These are phyloP conservation scores for Arachis monticola DNA, from an alignment of 331 rosid species.

Conservation along the genomic window DNA sequence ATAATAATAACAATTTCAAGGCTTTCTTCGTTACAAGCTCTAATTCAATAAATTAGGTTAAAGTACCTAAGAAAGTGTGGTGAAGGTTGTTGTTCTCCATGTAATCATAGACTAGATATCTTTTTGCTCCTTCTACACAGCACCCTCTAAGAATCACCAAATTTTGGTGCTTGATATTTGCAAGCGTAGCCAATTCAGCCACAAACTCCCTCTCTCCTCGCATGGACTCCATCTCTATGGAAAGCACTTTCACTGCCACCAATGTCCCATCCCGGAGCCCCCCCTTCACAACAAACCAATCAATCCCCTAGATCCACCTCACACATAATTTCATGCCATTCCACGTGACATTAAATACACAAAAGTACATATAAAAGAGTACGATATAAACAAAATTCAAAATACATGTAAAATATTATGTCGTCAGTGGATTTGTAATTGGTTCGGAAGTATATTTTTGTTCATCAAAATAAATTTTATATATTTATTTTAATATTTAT, in stretches of 20 bases:
- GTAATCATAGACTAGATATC: constrained; percentile 80
- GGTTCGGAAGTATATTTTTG: too few species aligned
- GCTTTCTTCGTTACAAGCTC: too few species aligned
- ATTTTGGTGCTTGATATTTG: constrained; percentile 68
- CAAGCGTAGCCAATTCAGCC: constrained; percentile 72
- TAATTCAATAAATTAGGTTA: neutral
- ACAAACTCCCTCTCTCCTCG: constrained; percentile 79
- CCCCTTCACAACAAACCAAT: constrained; percentile 55
- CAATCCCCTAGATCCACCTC: neutral
- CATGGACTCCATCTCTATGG: constrained; percentile 75
- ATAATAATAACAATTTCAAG: constrained; percentile 12
- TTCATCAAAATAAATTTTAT: too few species aligned
- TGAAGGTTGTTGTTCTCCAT: constrained; percentile 77
- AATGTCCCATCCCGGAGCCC: constrained; percentile 54
- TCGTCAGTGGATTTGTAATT: too few species aligned
- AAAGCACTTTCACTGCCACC: constrained; percentile 79
- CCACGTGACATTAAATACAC: too few species aligned
- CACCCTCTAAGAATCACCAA: constrained; percentile 72
- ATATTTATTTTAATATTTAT: too few species aligned
- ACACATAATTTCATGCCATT: too few species aligned
- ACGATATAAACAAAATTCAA: too few species aligned
- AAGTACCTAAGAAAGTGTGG: constrained; percentile 60
- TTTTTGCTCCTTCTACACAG: constrained; percentile 64
- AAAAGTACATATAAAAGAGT: too few species aligned
- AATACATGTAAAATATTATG: too few species aligned